Base-by-base conservation (phyloP, 2,329 filamentous ascomycete genomes). In the Verticillium tricorpus region DNA sequence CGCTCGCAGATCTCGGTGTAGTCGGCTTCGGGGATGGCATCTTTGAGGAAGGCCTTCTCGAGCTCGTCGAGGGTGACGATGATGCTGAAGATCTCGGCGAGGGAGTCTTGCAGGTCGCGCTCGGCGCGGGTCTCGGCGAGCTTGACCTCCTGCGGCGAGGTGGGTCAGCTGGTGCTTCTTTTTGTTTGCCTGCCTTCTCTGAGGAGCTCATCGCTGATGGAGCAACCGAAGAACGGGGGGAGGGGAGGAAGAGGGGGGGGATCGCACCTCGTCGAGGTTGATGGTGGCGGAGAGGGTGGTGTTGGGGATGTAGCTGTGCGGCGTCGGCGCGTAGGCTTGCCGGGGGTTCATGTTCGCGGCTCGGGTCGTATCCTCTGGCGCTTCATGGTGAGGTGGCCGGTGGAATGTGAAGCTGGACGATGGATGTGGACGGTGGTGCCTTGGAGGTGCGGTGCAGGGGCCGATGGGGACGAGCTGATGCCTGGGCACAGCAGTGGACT, bases 61-160 rank as follows among this genome's bases (percentile, higher is more conserved):
- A 99, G 85, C 66, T 96, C 93, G 73, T 99, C 95, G 3, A 99
- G 82, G 0, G 95, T 98, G 64, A 97, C 86, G 40, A 99, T 94
- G 67, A 99, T 98, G 78, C 93, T 97, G 77, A 98, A 99, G 28
- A 99, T 89, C 77, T 99, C 95, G 61, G 94, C 95, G 15, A 99
- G 86, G 1, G 95, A 98, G 72, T 98, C 95, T 74, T 97, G 92
- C 1, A 98, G 82, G 73, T 99, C 93, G 64, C 94, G 89, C 78
- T 98, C 94, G 50, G 91, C 89, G 68, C 91, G 88, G 25, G 89
- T 96, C 45, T 91, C 89, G 58, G 92, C 88, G 63, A 99, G 85
- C 77, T 97, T 97, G 69, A 97, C 93, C 82, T 98, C 95, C 90
- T 97, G 69, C 35, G 37, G 11, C n/a, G n/a, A n/a, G n/a, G n/a